Conservation (phyloP, 371 early-diverging fungal species). For the Rhizomucor pusillus region DNA sequence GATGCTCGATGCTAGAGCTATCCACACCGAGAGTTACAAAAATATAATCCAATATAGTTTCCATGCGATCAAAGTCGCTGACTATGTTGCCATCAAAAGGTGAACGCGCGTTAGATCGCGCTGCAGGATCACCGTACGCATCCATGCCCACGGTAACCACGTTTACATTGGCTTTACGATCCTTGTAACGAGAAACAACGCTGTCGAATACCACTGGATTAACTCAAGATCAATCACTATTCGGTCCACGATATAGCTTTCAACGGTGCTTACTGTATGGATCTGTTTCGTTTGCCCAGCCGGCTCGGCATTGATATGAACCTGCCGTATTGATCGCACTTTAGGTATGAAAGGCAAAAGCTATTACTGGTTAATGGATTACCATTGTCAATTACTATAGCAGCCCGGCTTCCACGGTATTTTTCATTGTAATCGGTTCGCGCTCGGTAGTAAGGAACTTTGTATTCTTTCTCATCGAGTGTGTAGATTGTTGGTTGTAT, state of each 20-base stretch:
- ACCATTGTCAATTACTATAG: slow-evolving; percentile 70
- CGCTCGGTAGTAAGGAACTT: slow-evolving; percentile 14
- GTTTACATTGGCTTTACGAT: slow-evolving; percentile 62
- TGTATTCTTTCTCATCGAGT: slow-evolving; percentile 22
- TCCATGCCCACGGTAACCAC: slow-evolving; percentile 76
- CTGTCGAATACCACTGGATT: slow-evolving; percentile 76
- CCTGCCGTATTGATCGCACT: slow-evolving; percentile 44
- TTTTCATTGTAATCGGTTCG: slow-evolving; percentile 12
- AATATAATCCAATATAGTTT: slow-evolving; percentile 81
- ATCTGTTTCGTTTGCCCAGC: slow-evolving; percentile 70
- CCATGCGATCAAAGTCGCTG: slow-evolving; percentile 73
- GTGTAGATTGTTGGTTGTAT: slow-evolving; percentile 12
- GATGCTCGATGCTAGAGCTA: slow-evolving; percentile 64
- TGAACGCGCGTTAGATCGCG: slow-evolving; percentile 65
- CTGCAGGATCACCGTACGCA: slow-evolving; percentile 66
- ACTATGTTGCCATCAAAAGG: slow-evolving; percentile 76
- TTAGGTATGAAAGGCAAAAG: background rate
- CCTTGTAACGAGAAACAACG: slow-evolving; percentile 76
- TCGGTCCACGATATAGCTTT: background rate
- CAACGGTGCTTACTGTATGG: slow-evolving; percentile 51
- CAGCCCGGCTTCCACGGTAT: slow-evolving; percentile 19
- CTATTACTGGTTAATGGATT: slow-evolving; percentile 4
- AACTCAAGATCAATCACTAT: background rate
- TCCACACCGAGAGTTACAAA: slow-evolving; percentile 79
- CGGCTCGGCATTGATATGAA: slow-evolving; percentile 76